A percentile compares a stretch with the other conserved stretches of the same genome.
Evolutionary conservation across 805 yeast species (phyloP).

Genomic region (Sungouiozyma intestinalis): DNA sequence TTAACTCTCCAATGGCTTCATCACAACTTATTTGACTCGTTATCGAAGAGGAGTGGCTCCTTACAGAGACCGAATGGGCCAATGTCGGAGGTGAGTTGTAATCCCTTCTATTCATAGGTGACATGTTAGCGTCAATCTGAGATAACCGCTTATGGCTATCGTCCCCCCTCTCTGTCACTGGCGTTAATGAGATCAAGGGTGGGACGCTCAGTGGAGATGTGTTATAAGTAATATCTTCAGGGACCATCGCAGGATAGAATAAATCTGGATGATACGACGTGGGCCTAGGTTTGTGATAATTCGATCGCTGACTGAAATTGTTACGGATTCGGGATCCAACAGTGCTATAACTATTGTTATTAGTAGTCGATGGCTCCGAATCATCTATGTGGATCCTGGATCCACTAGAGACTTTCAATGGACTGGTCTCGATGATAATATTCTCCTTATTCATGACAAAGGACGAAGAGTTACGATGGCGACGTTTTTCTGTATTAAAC

Average conservation of each 20-base stretch:
- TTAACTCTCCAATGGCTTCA: not conserved
- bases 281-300: conserved; percentile 62
- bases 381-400: not conserved
- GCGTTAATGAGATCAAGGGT: not conserved
- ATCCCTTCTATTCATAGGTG: not conserved
- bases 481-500: not conserved
- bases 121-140: not conserved
- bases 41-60: not conserved
- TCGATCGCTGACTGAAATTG: conserved; percentile 17
- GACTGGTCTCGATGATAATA: conserved; percentile 20
- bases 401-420: conserved; percentile 5
- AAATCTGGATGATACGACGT: conserved; percentile 65
- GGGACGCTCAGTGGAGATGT: not conserved
- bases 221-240: conserved; percentile 3
- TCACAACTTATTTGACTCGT: not conserved
- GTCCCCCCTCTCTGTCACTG: not conserved
- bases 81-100: not conserved
- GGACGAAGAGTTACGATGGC: not conserved
- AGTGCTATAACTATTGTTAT: not conserved
- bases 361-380: not conserved
- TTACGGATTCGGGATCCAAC: not conserved
- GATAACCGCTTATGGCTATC: not conserved
- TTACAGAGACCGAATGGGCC: not conserved
- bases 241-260: conserved; percentile 4
- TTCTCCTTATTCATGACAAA: conserved; percentile 12